Percentiles rank a stretch among this genome's conserved stretches.
Conservation (phyloP, 1,284 basidiomycete species). For the Cystobasidiaceae sp. region DNA sequence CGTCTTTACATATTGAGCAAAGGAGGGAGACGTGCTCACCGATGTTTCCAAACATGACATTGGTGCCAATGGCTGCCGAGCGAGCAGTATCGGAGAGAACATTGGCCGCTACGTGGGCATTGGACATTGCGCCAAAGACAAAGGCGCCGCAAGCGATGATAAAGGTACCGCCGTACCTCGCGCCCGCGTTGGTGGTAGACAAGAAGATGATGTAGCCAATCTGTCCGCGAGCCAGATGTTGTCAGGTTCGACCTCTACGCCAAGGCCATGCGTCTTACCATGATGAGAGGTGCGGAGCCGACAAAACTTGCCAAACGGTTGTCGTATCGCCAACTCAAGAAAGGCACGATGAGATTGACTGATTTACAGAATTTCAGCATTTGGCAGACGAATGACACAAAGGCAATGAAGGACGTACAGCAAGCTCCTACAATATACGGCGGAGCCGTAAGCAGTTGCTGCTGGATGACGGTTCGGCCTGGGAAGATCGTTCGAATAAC, state of each 20-base stretch:
- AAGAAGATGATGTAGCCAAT: neutral
- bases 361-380: neutral
- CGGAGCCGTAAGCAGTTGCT: constrained; percentile 37
- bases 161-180: constrained; percentile 42
- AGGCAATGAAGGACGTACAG: neutral
- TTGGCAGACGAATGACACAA: neutral
- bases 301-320: neutral
- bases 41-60: constrained; percentile 42
- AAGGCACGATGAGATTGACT: constrained; percentile 16
- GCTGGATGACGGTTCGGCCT: constrained; percentile 40
- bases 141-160: constrained; percentile 32
- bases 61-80: constrained; percentile 40
- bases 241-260: neutral
- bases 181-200: constrained; percentile 33
- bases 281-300: neutral
- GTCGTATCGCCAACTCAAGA: neutral
- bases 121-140: neutral
- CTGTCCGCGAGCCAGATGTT: neutral
- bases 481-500: constrained; percentile 47
- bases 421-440: constrained; percentile 1
- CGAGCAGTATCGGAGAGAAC: constrained; percentile 42
- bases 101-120: constrained; percentile 34
- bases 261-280: constrained; percentile 12
- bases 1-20: no score
- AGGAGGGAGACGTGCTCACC: no score